Conservation (phyloP, 768 basidiomycete species). For the Lentinula edodes region DNA sequence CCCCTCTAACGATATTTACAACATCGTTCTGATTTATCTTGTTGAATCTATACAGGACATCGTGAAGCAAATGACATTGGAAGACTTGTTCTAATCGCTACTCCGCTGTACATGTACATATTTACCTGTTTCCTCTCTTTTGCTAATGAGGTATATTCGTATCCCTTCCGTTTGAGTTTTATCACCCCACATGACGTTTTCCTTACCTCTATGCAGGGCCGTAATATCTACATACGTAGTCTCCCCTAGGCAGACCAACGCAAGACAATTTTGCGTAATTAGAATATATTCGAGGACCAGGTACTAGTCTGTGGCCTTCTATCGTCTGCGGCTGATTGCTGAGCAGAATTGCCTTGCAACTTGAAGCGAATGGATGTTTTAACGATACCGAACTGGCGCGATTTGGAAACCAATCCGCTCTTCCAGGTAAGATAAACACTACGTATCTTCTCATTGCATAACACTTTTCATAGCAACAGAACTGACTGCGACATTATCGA, state of each 20-base stretch:
- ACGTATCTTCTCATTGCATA: neutral
- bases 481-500: slow-evolving; percentile 53
- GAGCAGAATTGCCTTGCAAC: no score
- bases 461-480: slow-evolving; percentile 61
- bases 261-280: no score
- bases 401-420: no score
- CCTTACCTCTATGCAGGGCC: no score
- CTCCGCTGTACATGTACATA: slow-evolving; percentile 4
- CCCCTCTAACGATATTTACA: neutral
- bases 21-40: slow-evolving; percentile 1
- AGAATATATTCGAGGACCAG: no score
- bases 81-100: slow-evolving; percentile 72
- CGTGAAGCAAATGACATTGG: slow-evolving; percentile 97
- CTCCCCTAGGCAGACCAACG: no score
- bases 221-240: no score
- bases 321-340: no score
- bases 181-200: neutral
- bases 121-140: neutral
- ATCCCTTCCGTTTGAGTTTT: neutral
- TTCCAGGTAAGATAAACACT: no score
- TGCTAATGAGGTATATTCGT: neutral
- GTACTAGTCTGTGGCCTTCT: no score
- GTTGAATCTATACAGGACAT: slow-evolving; percentile 63
- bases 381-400: no score
- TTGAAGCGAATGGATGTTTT: no score